Percentiles rank a stretch among this genome's conserved stretches.
Evolutionary conservation across 805 yeast species (phyloP).

Genomic region (Nadsonia fulvescens): DNA sequence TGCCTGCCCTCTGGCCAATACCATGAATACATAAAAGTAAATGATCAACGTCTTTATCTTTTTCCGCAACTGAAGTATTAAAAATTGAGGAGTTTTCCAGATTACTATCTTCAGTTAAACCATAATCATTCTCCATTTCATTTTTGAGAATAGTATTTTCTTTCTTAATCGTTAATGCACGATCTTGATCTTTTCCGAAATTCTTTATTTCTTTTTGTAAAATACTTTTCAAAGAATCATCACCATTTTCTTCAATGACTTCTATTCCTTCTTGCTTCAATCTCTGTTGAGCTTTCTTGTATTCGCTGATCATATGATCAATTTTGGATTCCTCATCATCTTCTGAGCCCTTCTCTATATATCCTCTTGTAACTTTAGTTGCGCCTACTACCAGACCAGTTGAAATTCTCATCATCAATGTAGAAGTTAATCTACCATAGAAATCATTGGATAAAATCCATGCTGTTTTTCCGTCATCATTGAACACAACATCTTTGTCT

Average conservation of each 20-base stretch:
- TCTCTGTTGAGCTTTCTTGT: neutral
- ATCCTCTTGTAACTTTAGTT: slow-evolving; percentile 13
- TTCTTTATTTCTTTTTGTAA: no score
- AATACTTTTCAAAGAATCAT: no score
- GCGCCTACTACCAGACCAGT: slow-evolving; percentile 20
- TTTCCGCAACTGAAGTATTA: no score
- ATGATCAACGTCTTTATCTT: slow-evolving; percentile 39
- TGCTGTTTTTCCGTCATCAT: slow-evolving; percentile 10
- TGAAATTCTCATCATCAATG: slow-evolving; percentile 2
- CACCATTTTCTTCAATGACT: no score
- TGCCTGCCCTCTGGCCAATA: slow-evolving; percentile 76
- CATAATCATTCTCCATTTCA: slow-evolving; percentile 16
- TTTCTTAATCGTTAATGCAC: no score
- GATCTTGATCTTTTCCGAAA: no score
- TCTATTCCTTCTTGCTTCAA: neutral
- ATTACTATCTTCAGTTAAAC: slow-evolving; percentile 4
- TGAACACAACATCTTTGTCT: slow-evolving; percentile 3
- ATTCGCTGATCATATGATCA: slow-evolving; percentile 2
- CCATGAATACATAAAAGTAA: slow-evolving; percentile 86
- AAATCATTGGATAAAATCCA: slow-evolving; percentile 13
- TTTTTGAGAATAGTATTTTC: slow-evolving; percentile 8
- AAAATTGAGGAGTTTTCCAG: slow-evolving; percentile 4
- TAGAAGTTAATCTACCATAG: slow-evolving; percentile 10
- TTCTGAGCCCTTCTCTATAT: slow-evolving; percentile 7
- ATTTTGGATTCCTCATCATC: slow-evolving; percentile 1